Evolutionary conservation across 805 yeast genomes (phyloP).

Genomic region (Saccharomycopsis javanensis): DNA sequence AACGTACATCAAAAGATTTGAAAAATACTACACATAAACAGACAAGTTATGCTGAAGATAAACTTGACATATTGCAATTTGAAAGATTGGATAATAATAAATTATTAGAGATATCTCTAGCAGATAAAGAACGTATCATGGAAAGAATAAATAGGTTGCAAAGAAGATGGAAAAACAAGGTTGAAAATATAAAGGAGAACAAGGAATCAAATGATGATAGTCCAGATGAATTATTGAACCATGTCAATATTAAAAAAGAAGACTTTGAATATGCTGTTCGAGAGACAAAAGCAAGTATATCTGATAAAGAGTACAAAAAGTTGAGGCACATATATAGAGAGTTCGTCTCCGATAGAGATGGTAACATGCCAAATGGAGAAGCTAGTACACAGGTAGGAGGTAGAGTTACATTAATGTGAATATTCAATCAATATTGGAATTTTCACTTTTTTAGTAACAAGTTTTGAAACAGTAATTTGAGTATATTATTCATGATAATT

Average conservation of each 20-base stretch:
- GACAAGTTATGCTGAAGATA: conserved; percentile 18
- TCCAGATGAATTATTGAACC: background rate
- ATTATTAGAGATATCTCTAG: conserved; percentile 34
- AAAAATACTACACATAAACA: conserved; percentile 19
- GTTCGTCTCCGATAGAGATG: conserved; percentile 71
- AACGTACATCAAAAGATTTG: conserved; percentile 29
- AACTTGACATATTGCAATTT: conserved; percentile 34
- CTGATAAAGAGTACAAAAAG: conserved; percentile 57
- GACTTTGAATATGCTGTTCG: conserved; percentile 54
- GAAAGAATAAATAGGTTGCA: conserved; percentile 24
- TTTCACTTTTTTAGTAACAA: background rate
- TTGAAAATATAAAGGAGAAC: conserved; percentile 1
- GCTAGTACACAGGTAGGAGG: conserved; percentile 79
- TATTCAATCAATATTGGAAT: no score
- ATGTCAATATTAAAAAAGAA: conserved; percentile 34
- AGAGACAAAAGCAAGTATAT: conserved; percentile 87
- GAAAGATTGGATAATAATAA: conserved; percentile 14
- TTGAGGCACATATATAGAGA: conserved; percentile 55
- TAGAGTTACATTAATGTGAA: conserved; percentile 68
- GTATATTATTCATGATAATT: conserved; percentile 1
- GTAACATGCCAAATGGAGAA: conserved; percentile 80
- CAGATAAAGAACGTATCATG: conserved; percentile 35
- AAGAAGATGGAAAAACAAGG: background rate
- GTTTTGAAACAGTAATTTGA: background rate
- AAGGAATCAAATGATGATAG: conserved; percentile 5